Percentiles rank a stretch among this genome's conserved stretches.
Evolutionary conservation across 2,329 filamentous ascomycete genomes (phyloP).

Genomic region (Fusarium robinianum): DNA sequence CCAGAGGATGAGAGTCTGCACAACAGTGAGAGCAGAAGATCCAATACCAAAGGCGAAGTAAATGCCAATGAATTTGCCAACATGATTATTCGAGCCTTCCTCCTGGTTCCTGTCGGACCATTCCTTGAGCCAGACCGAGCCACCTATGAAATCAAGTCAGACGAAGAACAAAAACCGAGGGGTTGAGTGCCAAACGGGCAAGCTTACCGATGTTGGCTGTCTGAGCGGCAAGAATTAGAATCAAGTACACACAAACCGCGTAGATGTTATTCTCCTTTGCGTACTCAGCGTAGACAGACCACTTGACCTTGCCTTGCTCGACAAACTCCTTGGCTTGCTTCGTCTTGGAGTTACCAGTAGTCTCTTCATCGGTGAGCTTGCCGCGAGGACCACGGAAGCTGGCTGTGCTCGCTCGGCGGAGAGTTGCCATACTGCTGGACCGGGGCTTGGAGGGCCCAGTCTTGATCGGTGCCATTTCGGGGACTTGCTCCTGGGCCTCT

Average conservation of each 20-base stretch:
- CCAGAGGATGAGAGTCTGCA: slow-evolving; percentile 95
- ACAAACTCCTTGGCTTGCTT: slow-evolving; percentile 85
- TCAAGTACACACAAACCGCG: slow-evolving; percentile 80
- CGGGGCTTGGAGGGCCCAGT: slow-evolving; percentile 58
- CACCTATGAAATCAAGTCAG: slow-evolving; percentile 52
- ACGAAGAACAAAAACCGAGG: not conserved
- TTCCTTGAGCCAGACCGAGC: slow-evolving; percentile 89
- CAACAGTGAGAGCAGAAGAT: slow-evolving; percentile 78
- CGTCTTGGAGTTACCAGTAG: slow-evolving; percentile 71
- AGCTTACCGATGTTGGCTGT: slow-evolving; percentile 74
- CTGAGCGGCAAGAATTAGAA: slow-evolving; percentile 79
- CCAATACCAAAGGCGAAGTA: slow-evolving; percentile 96
- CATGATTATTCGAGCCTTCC: slow-evolving; percentile 69
- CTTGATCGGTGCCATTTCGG: slow-evolving; percentile 78
- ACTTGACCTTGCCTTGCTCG: slow-evolving; percentile 98
- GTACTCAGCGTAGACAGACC: slow-evolving; percentile 89
- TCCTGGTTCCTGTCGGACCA: slow-evolving; percentile 84
- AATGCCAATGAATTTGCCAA: slow-evolving; percentile 90
- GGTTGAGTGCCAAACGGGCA: too few relatives aligned
- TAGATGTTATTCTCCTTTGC: slow-evolving; percentile 90
- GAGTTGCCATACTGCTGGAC: slow-evolving; percentile 73
- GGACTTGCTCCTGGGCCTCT: slow-evolving; percentile 76
- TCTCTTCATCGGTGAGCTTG: slow-evolving; percentile 83
- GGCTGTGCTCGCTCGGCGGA: slow-evolving; percentile 88
- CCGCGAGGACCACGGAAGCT: slow-evolving; percentile 87